Base-by-base conservation (phyloP, 2,329 filamentous ascomycete genomes). In the Beauveria brongniartii region DNA sequence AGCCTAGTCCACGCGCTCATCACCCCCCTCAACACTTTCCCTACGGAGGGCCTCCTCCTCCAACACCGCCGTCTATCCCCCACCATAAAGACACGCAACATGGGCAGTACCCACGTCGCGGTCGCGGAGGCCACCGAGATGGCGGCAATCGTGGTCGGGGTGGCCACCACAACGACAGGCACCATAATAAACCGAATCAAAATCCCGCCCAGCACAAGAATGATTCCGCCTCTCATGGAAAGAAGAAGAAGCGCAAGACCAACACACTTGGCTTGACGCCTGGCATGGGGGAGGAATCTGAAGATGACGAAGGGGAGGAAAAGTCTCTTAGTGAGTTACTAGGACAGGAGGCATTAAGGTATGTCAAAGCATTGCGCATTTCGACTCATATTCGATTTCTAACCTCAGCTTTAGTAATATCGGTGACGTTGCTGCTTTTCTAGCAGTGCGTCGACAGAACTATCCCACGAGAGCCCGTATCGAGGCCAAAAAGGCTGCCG, bases 391-490 rank as follows among this genome's bases (percentile, higher is more conserved):
- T 37, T 37, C 34, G 16, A 16, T 37, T 37, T 37, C 34, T 37
- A 37, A 37, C 34, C 14, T 3, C 12, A 37, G 14, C 34, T 37
- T 6, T 37, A 37, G 34, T 37, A 37, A 37, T 37, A 77, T 83
- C 18, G 83, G 83, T 62, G 92, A 97, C 69, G 80, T 97, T 60
- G 82, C 85, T 26, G 83, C 85, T 7, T 97, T 91, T 85, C 84
- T 95, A 64, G 85, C 85, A 55, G 91, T 96, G 72, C 85, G 93
- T 62, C 88, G 82, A 70, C 88, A 85, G 65, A 87, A 88, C 56
- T 97, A 84, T 71, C 93, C 93, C 2, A 97, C 92, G 2, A 84
- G 85, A 71, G 84, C 84, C 62, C 86, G 90, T 60, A 77, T 86
- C 64, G 81, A 84, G 63, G 84, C 84, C 64, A 90, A 83, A 73